Conservation (phyloP, 1,284 basidiomycete genomes). For the Melampsora larici-populina region DNA sequence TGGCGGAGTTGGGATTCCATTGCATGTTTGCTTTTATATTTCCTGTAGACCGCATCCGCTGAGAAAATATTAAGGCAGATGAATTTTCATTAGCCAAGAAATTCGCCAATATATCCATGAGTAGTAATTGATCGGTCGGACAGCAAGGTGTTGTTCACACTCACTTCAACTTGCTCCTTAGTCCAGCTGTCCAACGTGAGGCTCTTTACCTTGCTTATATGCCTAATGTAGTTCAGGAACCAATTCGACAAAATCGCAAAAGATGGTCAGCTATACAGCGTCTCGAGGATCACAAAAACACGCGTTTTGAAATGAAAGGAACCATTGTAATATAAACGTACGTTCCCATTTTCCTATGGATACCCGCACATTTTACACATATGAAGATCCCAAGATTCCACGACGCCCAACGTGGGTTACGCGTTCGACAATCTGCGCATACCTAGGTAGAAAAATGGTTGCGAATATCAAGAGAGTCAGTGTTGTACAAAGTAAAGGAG, state of each 20-base stretch:
- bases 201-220: conserved; percentile 54
- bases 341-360: conserved; percentile 54
- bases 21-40: conserved; percentile 51
- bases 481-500: conserved; percentile 17
- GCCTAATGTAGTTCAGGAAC: conserved; percentile 30
- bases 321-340: background rate
- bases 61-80: background rate
- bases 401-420: conserved; percentile 51
- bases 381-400: conserved; percentile 52
- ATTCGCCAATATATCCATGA: background rate
- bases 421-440: conserved; percentile 51
- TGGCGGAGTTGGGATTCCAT: conserved; percentile 52
- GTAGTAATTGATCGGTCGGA: background rate
- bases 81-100: conserved; percentile 47
- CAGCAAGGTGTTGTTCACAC: background rate
- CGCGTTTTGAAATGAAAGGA: background rate
- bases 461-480: background rate
- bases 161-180: conserved; percentile 52
- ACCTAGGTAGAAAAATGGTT: conserved; percentile 30
- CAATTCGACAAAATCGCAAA: background rate
- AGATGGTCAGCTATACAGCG: too few relatives aligned
- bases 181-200: conserved; percentile 54
- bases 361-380: conserved; percentile 50
- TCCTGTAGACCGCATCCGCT: conserved; percentile 52
- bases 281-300: background rate